These are phyloP conservation scores for Skeletonema grethae DNA, from an alignment of 108 stramenopile genomes.

Conservation along the genomic window DNA sequence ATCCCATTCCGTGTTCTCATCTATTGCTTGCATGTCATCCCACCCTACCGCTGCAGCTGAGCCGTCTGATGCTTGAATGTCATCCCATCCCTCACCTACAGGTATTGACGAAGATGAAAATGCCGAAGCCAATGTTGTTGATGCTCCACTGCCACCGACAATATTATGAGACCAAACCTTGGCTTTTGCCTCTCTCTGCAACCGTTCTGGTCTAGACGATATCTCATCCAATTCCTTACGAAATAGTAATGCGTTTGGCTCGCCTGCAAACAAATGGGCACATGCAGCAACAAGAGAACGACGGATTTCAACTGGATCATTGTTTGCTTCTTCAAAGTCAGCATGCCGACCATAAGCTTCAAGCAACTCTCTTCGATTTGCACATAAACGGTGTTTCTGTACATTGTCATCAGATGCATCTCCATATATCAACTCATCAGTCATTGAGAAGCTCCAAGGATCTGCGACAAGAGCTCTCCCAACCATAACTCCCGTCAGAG, in stretches of 20 bases:
- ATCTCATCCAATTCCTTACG: not conserved
- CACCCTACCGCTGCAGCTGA: not conserved
- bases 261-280: not conserved
- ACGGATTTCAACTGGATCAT: not conserved
- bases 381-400: conserved; percentile 8
- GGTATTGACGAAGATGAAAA: not conserved
- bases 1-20: not conserved
- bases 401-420: conserved; percentile 50
- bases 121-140: not conserved
- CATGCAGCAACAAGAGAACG: not conserved
- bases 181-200: not conserved
- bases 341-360: conserved; percentile 41
- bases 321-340: not conserved
- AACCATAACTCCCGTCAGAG: conserved; percentile 68
- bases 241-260: not conserved
- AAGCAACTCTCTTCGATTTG: conserved; percentile 65
- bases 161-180: not conserved
- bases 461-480: conserved; percentile 69
- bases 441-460: conserved; percentile 5
- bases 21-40: not conserved
- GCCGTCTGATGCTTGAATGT: not conserved
- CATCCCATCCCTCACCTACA: not conserved
- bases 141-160: not conserved
- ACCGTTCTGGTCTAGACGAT: not conserved
- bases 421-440: conserved; percentile 81